Percentiles rank a stretch among this genome's conserved stretches.
phyloP scores from a whole-genome alignment of 2,329 filamentous ascomycete genomes.

The Aspergillus melleus region DNA sequence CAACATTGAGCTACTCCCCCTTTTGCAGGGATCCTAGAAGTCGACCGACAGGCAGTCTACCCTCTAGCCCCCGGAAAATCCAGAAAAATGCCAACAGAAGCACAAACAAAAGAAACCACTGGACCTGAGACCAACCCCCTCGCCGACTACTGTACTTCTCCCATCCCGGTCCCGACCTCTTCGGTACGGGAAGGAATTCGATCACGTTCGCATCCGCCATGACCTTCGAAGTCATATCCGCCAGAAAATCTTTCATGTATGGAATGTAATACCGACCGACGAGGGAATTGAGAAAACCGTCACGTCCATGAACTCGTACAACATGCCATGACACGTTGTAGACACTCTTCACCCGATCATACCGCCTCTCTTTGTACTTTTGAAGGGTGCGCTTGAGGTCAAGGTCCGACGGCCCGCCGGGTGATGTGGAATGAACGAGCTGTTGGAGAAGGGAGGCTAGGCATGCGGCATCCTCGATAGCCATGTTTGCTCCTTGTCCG shows the following conservation, averaged over 20 bases:
- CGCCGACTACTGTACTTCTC: constrained; percentile 4
- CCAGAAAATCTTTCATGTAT: constrained; percentile 13
- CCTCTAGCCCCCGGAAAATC: background rate
- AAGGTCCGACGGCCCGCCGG: background rate
- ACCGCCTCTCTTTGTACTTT: constrained; percentile 13
- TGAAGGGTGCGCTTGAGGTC: constrained; percentile 7
- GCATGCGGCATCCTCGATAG: constrained; percentile 41
- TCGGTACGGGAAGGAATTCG: constrained; percentile 16
- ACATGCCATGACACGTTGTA: constrained; percentile 15
- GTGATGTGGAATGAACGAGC: background rate
- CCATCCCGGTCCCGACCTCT: constrained; percentile 14
- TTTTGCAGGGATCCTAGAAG: background rate
- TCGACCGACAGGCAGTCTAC: background rate
- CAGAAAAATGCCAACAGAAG: background rate
- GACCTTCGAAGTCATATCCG: constrained; percentile 16
- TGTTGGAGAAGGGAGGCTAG: constrained; percentile 33
- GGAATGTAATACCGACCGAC: constrained; percentile 22
- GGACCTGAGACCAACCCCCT: background rate
- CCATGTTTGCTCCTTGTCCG: constrained; percentile 45
- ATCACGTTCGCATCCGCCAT: constrained; percentile 17
- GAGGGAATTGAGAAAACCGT: constrained; percentile 17
- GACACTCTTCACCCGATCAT: constrained; percentile 14
- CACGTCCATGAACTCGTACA: constrained; percentile 20
- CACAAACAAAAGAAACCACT: background rate
- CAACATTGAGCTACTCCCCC: background rate